Evolutionary conservation across 306 rosid genomes (phyloP).

Genomic region (Dryas alaskensis): DNA sequence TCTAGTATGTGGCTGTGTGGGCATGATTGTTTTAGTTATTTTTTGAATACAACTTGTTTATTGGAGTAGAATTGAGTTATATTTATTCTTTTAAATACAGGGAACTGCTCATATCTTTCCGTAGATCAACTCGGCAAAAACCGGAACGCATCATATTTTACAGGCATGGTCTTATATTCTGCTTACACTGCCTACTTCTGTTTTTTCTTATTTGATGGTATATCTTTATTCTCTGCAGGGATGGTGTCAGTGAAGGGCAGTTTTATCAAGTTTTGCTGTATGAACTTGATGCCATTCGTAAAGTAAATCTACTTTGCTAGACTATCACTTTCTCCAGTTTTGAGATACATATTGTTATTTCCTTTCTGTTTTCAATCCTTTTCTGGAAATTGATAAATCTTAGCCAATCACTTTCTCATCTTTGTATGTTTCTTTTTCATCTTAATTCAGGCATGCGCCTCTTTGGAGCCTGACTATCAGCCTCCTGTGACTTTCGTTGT

Average conservation of each 20-base stretch:
- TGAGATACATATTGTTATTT: not conserved
- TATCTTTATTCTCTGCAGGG: constrained; percentile 45
- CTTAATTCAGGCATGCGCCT: constrained; percentile 61
- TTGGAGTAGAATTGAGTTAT: not conserved
- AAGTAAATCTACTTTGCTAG: constrained; percentile 33
- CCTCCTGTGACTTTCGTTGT: constrained; percentile 83
- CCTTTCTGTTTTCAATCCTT: not conserved
- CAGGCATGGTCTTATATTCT: constrained; percentile 40
- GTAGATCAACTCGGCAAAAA: constrained; percentile 95
- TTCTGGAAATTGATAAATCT: not conserved
- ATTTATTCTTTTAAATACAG: constrained; percentile 32
- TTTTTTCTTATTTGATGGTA: not conserved
- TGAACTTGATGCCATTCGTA: constrained; percentile 75
- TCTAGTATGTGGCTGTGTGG: not conserved
- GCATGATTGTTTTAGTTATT: not conserved
- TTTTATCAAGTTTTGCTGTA: constrained; percentile 73
- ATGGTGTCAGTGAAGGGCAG: constrained; percentile 85
- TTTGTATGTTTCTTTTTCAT: constrained; percentile 3
- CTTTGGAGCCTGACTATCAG: constrained; percentile 73
- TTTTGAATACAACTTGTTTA: not conserved
- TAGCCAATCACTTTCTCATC: constrained; percentile 7
- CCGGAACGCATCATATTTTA: constrained; percentile 93
- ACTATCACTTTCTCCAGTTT: not conserved
- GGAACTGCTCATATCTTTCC: constrained; percentile 95
- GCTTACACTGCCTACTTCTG: not conserved